Conservation (phyloP, 768 basidiomycete species). For the Coprinopsis cinerea region DNA sequence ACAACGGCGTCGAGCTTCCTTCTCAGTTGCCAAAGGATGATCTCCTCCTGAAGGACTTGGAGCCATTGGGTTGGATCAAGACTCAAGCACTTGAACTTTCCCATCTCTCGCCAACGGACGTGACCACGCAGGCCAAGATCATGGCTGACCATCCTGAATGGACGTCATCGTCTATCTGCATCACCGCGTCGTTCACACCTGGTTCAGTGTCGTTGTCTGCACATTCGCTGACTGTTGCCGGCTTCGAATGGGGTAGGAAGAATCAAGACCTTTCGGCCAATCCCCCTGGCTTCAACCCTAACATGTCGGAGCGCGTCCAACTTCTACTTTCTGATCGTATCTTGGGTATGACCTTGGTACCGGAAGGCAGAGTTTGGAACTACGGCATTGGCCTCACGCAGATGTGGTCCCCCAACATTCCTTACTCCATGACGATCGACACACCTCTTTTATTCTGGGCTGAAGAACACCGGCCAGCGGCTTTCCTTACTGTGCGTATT, state of each 20-base stretch:
- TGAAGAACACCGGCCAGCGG: constrained; percentile 89
- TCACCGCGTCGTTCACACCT: constrained; percentile 95
- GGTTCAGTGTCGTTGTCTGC: constrained; percentile 95
- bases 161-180: constrained; percentile 89
- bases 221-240: constrained; percentile 83
- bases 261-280: constrained; percentile 81
- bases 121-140: constrained; percentile 90
- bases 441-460: constrained; percentile 97
- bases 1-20: constrained; percentile 91
- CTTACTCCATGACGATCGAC: constrained; percentile 81
- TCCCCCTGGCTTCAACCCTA: constrained; percentile 93
- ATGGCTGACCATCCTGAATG: constrained; percentile 97
- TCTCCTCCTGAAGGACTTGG: constrained; percentile 90
- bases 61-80: constrained; percentile 95
- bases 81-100: constrained; percentile 91
- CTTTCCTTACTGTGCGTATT: constrained; percentile 79
- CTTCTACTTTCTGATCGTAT: constrained; percentile 92
- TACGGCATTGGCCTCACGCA: constrained; percentile 93
- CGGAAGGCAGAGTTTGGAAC: constrained; percentile 94
- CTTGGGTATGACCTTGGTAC: constrained; percentile 91
- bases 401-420: constrained; percentile 76
- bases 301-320: constrained; percentile 95
- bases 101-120: constrained; percentile 89
- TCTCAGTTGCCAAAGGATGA: constrained; percentile 89
- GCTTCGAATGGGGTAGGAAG: constrained; percentile 98